phyloP scores from a whole-genome alignment of 148 eudicot genomes.

The Pharnaceum exiguum region DNA sequence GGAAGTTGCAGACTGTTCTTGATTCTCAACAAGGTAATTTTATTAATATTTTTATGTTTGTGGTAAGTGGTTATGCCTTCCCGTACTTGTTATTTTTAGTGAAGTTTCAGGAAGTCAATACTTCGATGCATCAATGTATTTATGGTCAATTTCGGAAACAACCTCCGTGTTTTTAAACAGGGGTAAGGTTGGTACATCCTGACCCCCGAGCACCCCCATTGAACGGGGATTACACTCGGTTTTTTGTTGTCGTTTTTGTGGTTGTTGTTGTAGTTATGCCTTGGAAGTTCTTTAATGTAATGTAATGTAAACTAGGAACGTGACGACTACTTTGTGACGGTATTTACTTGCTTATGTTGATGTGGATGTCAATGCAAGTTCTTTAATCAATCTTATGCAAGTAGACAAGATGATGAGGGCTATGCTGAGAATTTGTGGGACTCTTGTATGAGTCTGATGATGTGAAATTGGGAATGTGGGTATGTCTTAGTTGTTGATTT shows the following conservation, averaged over 20 bases:
- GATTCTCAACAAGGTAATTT: conserved; percentile 39
- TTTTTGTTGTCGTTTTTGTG: background rate
- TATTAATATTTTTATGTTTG: background rate
- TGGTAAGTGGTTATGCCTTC: too few species aligned
- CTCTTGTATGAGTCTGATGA: too few species aligned
- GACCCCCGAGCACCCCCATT: too few species aligned
- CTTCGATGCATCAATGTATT: background rate
- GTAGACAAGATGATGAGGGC: too few species aligned
- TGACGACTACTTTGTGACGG: background rate
- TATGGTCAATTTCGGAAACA: too few species aligned
- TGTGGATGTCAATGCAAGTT: too few species aligned
- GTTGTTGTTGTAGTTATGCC: conserved; percentile 23
- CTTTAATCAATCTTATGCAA: too few species aligned
- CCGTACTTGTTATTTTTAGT: background rate
- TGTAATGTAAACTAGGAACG: conserved; percentile 12
- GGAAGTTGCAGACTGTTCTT: conserved; percentile 73
- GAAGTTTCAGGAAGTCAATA: background rate
- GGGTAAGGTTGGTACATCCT: too few species aligned
- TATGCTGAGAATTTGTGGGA: too few species aligned
- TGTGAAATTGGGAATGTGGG: too few species aligned
- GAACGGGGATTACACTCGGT: conserved; percentile 7
- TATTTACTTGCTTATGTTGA: background rate
- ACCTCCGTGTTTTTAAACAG: too few species aligned
- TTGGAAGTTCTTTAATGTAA: conserved; percentile 11
- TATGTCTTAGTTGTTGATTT: too few species aligned